These are phyloP conservation scores for Rubia balearica DNA, from an alignment of 305 asterid genomes.

Conservation along the genomic window DNA sequence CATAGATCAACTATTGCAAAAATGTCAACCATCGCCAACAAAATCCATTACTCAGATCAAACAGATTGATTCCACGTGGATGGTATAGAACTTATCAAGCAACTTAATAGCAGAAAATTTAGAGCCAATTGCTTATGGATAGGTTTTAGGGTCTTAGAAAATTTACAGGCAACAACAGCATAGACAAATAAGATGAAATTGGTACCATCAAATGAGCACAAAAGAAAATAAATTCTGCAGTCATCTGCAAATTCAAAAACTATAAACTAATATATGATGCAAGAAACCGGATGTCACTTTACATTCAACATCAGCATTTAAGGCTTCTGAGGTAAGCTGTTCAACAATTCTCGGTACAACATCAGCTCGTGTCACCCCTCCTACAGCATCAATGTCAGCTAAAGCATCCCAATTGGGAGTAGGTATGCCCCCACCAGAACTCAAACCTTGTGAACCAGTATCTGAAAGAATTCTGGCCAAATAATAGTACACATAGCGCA, in stretches of 20 bases:
- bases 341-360: slow-evolving; percentile 92
- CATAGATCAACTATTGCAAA: background rate
- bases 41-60: background rate
- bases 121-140: background rate
- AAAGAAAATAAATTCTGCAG: background rate
- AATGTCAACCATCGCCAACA: background rate
- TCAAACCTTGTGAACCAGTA: slow-evolving; percentile 90
- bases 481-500: slow-evolving; percentile 96
- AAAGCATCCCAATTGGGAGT: slow-evolving; percentile 99
- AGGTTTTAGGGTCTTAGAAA: background rate
- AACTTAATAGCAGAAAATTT: background rate
- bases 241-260: slow-evolving; percentile 11
- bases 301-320: slow-evolving; percentile 89
- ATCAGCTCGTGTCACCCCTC: slow-evolving; percentile 99
- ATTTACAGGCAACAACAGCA: background rate
- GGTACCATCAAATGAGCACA: background rate
- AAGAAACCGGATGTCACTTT: slow-evolving; percentile 22
- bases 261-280: background rate
- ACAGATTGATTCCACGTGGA: background rate
- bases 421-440: slow-evolving; percentile 98
- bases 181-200: background rate
- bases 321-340: slow-evolving; percentile 77
- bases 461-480: slow-evolving; percentile 93
- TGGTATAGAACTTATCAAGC: background rate
- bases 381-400: slow-evolving; percentile 93